Conservation (phyloP, 441 rosid species). For the Hura crepitans region DNA sequence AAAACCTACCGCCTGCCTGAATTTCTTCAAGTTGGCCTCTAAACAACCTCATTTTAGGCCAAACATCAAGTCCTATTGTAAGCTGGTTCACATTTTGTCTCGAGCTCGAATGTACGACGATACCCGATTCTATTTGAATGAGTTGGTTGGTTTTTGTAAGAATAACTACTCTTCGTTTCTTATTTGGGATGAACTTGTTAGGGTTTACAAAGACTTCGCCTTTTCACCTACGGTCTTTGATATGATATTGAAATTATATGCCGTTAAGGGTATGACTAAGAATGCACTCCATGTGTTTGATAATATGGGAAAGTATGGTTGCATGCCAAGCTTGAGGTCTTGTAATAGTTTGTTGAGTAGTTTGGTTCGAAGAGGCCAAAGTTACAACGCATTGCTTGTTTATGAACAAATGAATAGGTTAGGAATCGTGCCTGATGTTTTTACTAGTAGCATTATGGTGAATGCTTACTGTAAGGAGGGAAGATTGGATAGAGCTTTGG, state of each 20-base stretch:
- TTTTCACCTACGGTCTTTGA: slow-evolving; percentile 77
- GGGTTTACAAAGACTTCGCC: slow-evolving; percentile 43
- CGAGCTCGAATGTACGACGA: slow-evolving; percentile 66
- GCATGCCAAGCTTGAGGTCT: slow-evolving; percentile 62
- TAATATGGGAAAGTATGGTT: slow-evolving; percentile 60
- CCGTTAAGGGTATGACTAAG: slow-evolving; percentile 52
- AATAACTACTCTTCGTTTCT: slow-evolving; percentile 38
- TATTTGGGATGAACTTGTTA: slow-evolving; percentile 61
- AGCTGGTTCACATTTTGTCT: slow-evolving; percentile 65
- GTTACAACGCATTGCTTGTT: slow-evolving; percentile 48
- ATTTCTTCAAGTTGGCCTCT: slow-evolving; percentile 57
- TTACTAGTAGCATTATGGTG: slow-evolving; percentile 63
- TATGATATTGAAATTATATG: slow-evolving; percentile 64
- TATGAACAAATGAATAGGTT: slow-evolving; percentile 58
- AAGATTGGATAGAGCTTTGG: slow-evolving; percentile 44
- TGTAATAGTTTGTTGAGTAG: slow-evolving; percentile 65
- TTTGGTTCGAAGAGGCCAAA: slow-evolving; percentile 56
- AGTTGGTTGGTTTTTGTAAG: slow-evolving; percentile 48
- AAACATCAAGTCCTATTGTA: slow-evolving; percentile 51
- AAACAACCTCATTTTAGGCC: slow-evolving; percentile 59
- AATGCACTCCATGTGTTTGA: slow-evolving; percentile 83
- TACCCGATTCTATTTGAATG: slow-evolving; percentile 44
- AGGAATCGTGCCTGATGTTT: slow-evolving; percentile 71
- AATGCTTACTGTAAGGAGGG: slow-evolving; percentile 67
- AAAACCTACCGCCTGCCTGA: slow-evolving; percentile 55